A percentile compares a stretch with the other conserved stretches of the same genome.
Evolutionary conservation across 2,329 filamentous ascomycete species (phyloP).

Genomic region (Fusarium sp.): DNA sequence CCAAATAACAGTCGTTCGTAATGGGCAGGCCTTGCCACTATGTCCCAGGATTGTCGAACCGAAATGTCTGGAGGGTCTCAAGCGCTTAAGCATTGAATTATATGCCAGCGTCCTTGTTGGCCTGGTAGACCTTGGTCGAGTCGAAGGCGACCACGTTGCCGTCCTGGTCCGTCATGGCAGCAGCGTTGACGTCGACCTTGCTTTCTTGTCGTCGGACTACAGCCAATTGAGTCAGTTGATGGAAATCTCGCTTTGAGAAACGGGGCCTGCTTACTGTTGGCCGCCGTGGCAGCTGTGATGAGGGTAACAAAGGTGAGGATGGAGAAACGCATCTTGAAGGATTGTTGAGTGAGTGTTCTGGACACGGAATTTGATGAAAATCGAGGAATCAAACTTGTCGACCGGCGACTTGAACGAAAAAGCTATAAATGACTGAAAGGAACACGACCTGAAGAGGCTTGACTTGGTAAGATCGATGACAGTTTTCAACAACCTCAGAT

Average conservation of each 20-base stretch:
- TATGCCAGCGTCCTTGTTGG: conserved; percentile 48
- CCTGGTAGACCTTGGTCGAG: conserved; percentile 53
- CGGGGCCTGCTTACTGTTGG: conserved; percentile 40
- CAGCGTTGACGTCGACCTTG: conserved; percentile 46
- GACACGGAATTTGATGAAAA: conserved; percentile 22
- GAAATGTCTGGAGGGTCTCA: not conserved
- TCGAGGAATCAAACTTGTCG: conserved; percentile 52
- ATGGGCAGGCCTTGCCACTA: not conserved
- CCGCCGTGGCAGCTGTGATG: conserved; percentile 56
- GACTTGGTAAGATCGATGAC: conserved; percentile 5
- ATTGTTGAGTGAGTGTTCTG: conserved; percentile 2
- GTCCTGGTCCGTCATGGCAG: conserved; percentile 56
- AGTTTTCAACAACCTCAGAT: not conserved
- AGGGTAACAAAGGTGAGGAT: conserved; percentile 57
- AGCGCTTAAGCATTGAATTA: conserved; percentile 38
- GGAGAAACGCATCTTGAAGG: conserved; percentile 63
- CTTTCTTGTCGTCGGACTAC: conserved; percentile 29
- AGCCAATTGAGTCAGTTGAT: conserved; percentile 9
- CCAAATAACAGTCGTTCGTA: not conserved
- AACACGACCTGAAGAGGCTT: conserved; percentile 12
- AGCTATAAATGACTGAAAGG: conserved; percentile 10
- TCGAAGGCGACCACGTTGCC: conserved; percentile 59
- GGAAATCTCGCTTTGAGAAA: not conserved
- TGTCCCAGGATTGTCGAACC: not conserved
- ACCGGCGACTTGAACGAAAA: conserved; percentile 57